These are phyloP conservation scores for Trypanosoma cruzi DNA, from an alignment of 208 protist species.

Conservation along the genomic window DNA sequence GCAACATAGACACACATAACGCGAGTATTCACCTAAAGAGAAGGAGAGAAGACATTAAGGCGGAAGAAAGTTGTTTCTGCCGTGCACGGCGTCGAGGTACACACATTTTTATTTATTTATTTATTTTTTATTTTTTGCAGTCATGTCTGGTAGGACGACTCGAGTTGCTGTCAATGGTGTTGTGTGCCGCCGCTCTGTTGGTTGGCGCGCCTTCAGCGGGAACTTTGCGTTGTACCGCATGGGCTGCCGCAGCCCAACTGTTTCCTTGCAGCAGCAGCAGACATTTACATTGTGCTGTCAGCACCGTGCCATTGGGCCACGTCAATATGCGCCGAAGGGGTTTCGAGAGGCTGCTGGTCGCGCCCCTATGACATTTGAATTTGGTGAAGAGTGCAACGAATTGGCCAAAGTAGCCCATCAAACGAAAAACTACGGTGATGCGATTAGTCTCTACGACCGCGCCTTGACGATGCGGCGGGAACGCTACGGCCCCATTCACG, in stretches of 20 bases:
- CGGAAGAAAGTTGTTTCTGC: no score
- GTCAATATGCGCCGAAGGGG: conserved; percentile 85
- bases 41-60: no score
- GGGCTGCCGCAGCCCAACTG: conserved; percentile 17
- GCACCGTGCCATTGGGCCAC: conserved; percentile 70
- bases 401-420: conserved; percentile 83
- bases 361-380: conserved; percentile 84
- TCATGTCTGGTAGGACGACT: not conserved
- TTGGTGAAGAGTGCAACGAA: conserved; percentile 86
- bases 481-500: conserved; percentile 84
- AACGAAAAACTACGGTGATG: conserved; percentile 90
- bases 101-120: no score
- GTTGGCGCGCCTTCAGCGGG: conserved; percentile 3
- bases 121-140: no score
- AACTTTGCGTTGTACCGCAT: not conserved
- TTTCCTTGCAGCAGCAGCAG: conserved; percentile 1
- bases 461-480: conserved; percentile 81
- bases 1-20: no score
- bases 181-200: not conserved
- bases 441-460: conserved; percentile 86
- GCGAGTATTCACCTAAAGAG: no score
- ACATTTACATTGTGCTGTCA: conserved; percentile 29
- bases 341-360: conserved; percentile 81
- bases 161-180: no score
- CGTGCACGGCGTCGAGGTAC: no score